phyloP scores from a whole-genome alignment of 2,329 filamentous ascomycete genomes.

The Aspergillus sp. region DNA sequence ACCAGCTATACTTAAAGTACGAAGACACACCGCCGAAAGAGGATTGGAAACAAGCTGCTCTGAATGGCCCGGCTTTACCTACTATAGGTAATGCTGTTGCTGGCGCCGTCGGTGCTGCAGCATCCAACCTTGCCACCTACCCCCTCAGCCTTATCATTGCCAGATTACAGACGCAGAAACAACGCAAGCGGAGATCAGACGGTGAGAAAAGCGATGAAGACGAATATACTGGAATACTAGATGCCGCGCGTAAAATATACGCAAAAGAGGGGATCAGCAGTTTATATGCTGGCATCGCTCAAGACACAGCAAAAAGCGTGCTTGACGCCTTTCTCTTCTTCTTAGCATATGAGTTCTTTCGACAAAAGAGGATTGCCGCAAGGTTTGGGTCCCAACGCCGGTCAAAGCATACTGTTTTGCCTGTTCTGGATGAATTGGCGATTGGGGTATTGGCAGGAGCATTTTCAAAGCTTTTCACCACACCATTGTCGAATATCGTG shows the following conservation, averaged over 20 bases:
- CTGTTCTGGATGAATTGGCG: constrained; percentile 69
- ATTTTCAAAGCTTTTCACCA: constrained; percentile 72
- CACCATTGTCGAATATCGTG: constrained; percentile 78
- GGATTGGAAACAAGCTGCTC: constrained; percentile 33
- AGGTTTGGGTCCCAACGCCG: constrained; percentile 25
- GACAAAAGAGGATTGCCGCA: constrained; percentile 45
- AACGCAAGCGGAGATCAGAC: constrained; percentile 45
- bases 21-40: constrained; percentile 30
- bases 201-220: constrained; percentile 44
- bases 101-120: constrained; percentile 73
- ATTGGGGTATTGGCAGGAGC: constrained; percentile 71
- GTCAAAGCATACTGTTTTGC: constrained; percentile 46
- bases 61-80: constrained; percentile 55
- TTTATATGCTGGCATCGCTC: constrained; percentile 67
- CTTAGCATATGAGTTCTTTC: constrained; percentile 68
- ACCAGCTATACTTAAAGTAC: constrained; percentile 46
- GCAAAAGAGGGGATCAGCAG: constrained; percentile 69
- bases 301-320: constrained; percentile 66
- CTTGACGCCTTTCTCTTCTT: constrained; percentile 85
- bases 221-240: constrained; percentile 65
- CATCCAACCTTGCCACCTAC: constrained; percentile 77
- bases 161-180: constrained; percentile 71
- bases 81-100: constrained; percentile 80
- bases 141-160: constrained; percentile 81
- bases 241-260: constrained; percentile 72